Evolutionary conservation across 371 early-diverging fungal genomes (phyloP).

Genomic region (Syncephalastrum monosporum): DNA sequence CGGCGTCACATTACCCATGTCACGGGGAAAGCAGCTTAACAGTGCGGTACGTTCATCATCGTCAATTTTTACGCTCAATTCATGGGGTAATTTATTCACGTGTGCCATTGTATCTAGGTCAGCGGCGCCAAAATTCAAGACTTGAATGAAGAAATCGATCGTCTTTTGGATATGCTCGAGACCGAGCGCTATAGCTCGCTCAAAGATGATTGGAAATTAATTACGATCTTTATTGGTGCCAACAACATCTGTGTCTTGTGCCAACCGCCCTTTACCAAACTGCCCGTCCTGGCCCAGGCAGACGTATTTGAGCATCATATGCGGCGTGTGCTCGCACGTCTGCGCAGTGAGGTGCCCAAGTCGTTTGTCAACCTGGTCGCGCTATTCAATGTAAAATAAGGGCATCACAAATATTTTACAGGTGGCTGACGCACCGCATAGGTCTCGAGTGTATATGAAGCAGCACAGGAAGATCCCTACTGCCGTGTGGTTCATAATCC

Average conservation of each 20-base stretch:
- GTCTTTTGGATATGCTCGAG: conserved; percentile 22
- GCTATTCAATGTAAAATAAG: conserved; percentile 51
- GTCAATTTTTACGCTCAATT: not conserved
- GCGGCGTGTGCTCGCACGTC: conserved; percentile 32
- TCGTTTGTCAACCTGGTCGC: conserved; percentile 61
- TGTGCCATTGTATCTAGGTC: conserved; percentile 25
- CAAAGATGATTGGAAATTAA: conserved; percentile 62
- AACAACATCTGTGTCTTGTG: conserved; percentile 69
- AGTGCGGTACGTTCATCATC: conserved; percentile 52
- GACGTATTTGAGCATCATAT: conserved; percentile 50
- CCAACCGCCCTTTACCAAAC: conserved; percentile 30
- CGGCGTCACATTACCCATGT: conserved; percentile 55
- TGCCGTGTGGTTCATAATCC: conserved; percentile 55
- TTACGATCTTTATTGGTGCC: conserved; percentile 68
- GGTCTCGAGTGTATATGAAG: conserved; percentile 58
- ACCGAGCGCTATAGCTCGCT: conserved; percentile 21
- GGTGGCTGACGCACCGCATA: conserved; percentile 9
- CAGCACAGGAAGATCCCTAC: conserved; percentile 55
- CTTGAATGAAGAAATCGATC: conserved; percentile 26
- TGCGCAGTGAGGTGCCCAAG: conserved; percentile 42
- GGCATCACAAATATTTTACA: not conserved
- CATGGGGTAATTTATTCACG: not conserved
- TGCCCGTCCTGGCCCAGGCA: conserved; percentile 44
- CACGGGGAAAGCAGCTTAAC: conserved; percentile 58
- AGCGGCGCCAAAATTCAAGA: conserved; percentile 56